Percentiles rank a stretch among this genome's conserved stretches.
Conservation (phyloP, 169 alveolate genomes). For the Cytauxzoon felis region DNA sequence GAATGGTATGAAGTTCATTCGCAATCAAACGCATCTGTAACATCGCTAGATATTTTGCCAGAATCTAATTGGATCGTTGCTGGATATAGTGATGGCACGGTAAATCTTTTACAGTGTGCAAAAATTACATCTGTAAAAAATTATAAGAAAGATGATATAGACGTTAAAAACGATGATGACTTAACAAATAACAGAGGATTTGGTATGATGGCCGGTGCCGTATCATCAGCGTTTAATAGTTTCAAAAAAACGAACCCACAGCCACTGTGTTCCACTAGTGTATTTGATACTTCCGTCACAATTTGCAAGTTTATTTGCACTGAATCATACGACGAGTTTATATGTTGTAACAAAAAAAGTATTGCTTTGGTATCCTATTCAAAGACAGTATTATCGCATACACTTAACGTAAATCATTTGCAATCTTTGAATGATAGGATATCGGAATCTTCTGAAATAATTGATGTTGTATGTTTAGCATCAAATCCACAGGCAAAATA, state of each 20-base stretch:
- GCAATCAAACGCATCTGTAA: conserved; percentile 30
- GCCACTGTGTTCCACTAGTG: conserved; percentile 33
- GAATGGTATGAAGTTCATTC: conserved; percentile 46
- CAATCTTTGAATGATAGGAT: conserved; percentile 10
- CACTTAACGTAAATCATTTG: conserved; percentile 21
- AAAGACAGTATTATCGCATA: conserved; percentile 51
- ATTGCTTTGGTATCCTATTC: conserved; percentile 32
- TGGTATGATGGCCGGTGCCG: conserved; percentile 62
- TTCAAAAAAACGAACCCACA: conserved; percentile 44
- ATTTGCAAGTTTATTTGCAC: conserved; percentile 45
- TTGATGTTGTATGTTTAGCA: conserved; percentile 47
- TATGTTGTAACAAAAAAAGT: conserved; percentile 29
- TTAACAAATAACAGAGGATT: conserved; percentile 14
- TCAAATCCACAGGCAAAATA: conserved; percentile 57
- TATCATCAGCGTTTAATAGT: conserved; percentile 54
- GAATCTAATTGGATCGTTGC: conserved; percentile 41
- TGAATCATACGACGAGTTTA: conserved; percentile 55
- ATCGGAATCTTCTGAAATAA: conserved; percentile 31
- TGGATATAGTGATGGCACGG: conserved; percentile 50
- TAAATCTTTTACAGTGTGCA: conserved; percentile 30
- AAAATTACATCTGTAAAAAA: conserved; percentile 16
- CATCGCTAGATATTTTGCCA: conserved; percentile 35
- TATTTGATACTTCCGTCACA: conserved; percentile 29
- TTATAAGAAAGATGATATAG: neutral
- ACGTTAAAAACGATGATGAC: neutral